Percentiles rank a stretch among this genome's conserved stretches.
Conservation (phyloP, 768 basidiomycete genomes). For the Amanita jacksonii region DNA sequence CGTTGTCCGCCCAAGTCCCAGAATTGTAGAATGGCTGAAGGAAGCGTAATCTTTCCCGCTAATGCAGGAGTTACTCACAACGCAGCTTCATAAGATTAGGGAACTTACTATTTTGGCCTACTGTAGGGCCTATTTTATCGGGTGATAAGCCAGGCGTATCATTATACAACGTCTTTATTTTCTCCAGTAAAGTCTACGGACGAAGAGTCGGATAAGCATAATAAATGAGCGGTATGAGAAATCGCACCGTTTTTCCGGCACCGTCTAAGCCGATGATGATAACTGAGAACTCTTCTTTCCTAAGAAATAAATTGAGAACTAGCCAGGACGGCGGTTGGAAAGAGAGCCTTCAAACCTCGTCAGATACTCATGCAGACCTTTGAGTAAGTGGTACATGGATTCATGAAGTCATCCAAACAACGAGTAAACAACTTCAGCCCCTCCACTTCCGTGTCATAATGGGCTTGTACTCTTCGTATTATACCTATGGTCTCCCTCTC, state of each 20-base stretch:
- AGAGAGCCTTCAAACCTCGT: conserved; percentile 57
- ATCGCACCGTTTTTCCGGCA: conserved; percentile 77
- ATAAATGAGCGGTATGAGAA: too few relatives aligned
- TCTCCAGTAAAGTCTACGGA: conserved; percentile 74
- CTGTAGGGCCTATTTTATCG: conserved; percentile 91
- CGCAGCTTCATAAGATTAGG: conserved; percentile 5
- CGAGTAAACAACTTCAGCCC: conserved; percentile 17
- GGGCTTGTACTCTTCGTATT: conserved; percentile 46
- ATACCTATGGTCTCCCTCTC: conserved; percentile 57
- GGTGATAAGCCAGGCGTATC: conserved; percentile 80
- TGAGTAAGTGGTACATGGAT: conserved; percentile 88
- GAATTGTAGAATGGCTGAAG: conserved; percentile 91
- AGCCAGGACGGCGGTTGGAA: neutral
- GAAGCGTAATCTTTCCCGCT: conserved; percentile 92
- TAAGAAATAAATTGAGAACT: conserved; percentile 17
- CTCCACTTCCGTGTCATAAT: conserved; percentile 19
- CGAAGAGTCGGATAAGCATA: neutral
- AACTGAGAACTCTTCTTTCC: conserved; percentile 87
- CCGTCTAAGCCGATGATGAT: conserved; percentile 92
- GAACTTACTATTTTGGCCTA: conserved; percentile 90
- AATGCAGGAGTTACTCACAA: neutral
- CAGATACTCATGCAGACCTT: conserved; percentile 83
- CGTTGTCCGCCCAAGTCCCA: conserved; percentile 96
- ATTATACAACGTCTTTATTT: conserved; percentile 89
- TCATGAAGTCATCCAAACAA: conserved; percentile 17